phyloP scores from a whole-genome alignment of 139 green algal genomes.

The Picochlorum sp. region DNA sequence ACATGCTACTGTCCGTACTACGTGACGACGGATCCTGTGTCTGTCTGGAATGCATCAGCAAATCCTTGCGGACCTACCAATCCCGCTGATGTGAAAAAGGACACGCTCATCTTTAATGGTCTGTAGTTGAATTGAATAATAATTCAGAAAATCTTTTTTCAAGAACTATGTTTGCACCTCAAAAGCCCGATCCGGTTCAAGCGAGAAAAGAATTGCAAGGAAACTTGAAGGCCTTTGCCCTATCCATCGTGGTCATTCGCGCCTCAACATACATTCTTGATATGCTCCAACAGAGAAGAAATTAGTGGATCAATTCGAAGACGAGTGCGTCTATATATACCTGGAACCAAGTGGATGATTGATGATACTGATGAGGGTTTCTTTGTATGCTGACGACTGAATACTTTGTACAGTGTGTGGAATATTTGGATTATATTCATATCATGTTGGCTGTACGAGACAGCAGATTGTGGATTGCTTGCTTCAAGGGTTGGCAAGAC shows the following conservation, averaged over 20 bases:
- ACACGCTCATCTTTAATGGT: not conserved
- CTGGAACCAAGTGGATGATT: not conserved
- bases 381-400: not conserved
- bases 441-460: conserved; percentile 43
- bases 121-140: not conserved
- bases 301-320: no score
- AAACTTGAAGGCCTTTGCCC: conserved; percentile 43
- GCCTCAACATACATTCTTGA: conserved; percentile 19
- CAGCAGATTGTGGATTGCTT: conserved; percentile 74
- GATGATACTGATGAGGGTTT: not conserved
- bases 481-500: conserved; percentile 76
- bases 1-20: conserved; percentile 4
- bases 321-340: not conserved
- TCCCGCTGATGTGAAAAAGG: not conserved
- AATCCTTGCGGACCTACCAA: not conserved
- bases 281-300: no score
- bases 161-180: conserved; percentile 34
- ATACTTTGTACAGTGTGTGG: conserved; percentile 59
- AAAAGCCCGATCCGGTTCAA: conserved; percentile 44
- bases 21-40: not conserved
- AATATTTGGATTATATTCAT: conserved; percentile 97
- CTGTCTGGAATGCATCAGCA: not conserved
- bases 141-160: not conserved
- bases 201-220: conserved; percentile 43
- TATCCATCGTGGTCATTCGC: conserved; percentile 34